Percentiles rank a stretch among this genome's conserved stretches.
These are phyloP conservation scores for Penicilliopsis zonata DNA, from an alignment of 495 filamentous ascomycete species.

Conservation along the genomic window DNA sequence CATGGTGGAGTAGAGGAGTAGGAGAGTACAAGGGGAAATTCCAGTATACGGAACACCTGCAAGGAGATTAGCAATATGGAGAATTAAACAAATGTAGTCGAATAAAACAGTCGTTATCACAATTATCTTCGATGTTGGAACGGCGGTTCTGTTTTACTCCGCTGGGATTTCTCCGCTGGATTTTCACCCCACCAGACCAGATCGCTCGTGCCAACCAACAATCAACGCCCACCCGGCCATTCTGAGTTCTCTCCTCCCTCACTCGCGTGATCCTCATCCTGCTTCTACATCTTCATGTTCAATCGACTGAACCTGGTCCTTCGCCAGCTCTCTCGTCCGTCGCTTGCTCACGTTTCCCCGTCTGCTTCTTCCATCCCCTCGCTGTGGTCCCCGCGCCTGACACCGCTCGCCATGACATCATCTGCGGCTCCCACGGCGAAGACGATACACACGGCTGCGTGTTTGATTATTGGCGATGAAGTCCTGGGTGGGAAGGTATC, in stretches of 20 bases:
- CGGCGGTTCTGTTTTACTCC: neutral
- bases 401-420: slow-evolving; percentile 42
- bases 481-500: slow-evolving; percentile 89
- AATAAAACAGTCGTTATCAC: too few relatives aligned
- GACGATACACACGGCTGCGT: slow-evolving; percentile 80
- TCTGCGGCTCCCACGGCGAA: slow-evolving; percentile 35
- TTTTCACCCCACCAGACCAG: neutral
- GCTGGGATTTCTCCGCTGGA: neutral
- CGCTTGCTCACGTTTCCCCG: slow-evolving; percentile 35
- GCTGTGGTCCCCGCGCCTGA: slow-evolving; percentile 9
- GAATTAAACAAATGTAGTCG: neutral
- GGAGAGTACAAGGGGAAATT: too few relatives aligned
- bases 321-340: slow-evolving; percentile 56
- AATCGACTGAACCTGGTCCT: slow-evolving; percentile 59
- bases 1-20: slow-evolving; percentile 5
- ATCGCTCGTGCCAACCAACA: neutral
- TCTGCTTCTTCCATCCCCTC: slow-evolving; percentile 30
- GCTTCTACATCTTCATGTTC: slow-evolving; percentile 44
- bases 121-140: too few relatives aligned
- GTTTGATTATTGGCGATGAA: slow-evolving; percentile 93
- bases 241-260: slow-evolving; percentile 3
- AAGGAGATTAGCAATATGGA: neutral
- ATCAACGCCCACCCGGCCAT: neutral
- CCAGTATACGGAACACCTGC: too few relatives aligned
- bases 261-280: neutral